phyloP scores from a whole-genome alignment of 768 basidiomycete species.

The Inosperma sp. region DNA sequence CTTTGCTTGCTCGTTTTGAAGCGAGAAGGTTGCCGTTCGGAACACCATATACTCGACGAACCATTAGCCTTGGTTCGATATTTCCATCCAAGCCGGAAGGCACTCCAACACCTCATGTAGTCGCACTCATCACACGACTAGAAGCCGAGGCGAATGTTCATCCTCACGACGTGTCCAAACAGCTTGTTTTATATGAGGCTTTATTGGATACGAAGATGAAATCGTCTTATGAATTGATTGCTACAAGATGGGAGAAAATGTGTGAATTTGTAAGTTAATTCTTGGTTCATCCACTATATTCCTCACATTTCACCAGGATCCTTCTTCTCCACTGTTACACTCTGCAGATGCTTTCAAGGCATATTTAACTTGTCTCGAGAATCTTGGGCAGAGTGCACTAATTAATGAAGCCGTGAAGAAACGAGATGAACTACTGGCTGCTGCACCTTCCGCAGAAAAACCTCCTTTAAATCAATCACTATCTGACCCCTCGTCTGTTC shows the following conservation, averaged over 20 bases:
- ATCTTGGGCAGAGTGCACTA: constrained; percentile 50
- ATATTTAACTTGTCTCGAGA: constrained; percentile 67
- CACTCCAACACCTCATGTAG: constrained; percentile 57
- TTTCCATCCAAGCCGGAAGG: constrained; percentile 43
- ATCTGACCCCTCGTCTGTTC: constrained; percentile 8
- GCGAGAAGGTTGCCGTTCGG: constrained; percentile 8
- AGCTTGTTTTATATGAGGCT: constrained; percentile 65
- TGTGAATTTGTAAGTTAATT: constrained; percentile 64
- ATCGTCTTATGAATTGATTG: constrained; percentile 65
- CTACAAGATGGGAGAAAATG: constrained; percentile 79
- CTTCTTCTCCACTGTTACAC: constrained; percentile 60
- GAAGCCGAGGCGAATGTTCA: constrained; percentile 75
- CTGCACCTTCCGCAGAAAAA: constrained; percentile 13
- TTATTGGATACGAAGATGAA: constrained; percentile 60
- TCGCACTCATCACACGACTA: constrained; percentile 65
- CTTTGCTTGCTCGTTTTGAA: constrained; percentile 8
- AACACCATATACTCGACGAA: constrained; percentile 14
- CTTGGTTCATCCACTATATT: not conserved
- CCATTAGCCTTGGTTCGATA: constrained; percentile 41
- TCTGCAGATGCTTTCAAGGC: constrained; percentile 70
- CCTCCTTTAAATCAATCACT: constrained; percentile 12
- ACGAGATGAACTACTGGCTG: constrained; percentile 57
- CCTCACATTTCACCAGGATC: constrained; percentile 44
- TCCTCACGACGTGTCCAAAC: constrained; percentile 64
- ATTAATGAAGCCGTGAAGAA: constrained; percentile 63